Evolutionary conservation across 2,329 filamentous ascomycete genomes (phyloP).

Genomic region (Fusarium duplospermum): DNA sequence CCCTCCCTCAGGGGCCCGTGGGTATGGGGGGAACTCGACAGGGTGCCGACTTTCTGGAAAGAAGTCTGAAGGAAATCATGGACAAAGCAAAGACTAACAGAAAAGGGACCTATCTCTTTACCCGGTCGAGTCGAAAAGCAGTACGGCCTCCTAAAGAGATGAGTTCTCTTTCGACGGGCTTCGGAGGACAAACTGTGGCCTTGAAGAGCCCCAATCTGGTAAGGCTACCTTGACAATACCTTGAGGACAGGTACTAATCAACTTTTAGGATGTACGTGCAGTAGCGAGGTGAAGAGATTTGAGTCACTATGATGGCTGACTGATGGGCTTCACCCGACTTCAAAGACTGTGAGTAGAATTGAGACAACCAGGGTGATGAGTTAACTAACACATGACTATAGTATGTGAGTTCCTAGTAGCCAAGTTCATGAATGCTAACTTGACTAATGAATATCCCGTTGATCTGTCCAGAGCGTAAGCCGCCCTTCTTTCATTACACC

Average conservation of each 20-base stretch:
- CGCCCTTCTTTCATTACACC: neutral
- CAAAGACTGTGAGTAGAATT: constrained; percentile 10
- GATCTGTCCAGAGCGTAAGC: neutral
- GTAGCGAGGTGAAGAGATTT: neutral
- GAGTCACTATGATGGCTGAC: constrained; percentile 1
- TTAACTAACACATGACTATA: neutral
- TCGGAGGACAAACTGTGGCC: no score
- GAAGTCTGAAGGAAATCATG: neutral
- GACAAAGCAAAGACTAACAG: neutral
- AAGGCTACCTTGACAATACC: neutral
- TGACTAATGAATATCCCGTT: neutral
- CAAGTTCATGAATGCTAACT: neutral
- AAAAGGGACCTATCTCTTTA: constrained; percentile 11
- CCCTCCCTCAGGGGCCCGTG: neutral
- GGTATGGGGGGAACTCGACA: neutral
- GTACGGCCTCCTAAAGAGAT: neutral
- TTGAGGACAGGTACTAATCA: neutral
- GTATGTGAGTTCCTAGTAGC: neutral
- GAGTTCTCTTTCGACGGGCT: neutral
- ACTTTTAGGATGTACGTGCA: constrained; percentile 3
- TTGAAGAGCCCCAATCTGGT: constrained; percentile 16
- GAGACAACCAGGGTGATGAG: no score
- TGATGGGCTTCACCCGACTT: neutral
- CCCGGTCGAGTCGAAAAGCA: neutral
- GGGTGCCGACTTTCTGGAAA: constrained; percentile 1